These are phyloP conservation scores for Xylariaceae sp. DNA, from an alignment of 2,329 filamentous ascomycete genomes.

Conservation along the genomic window DNA sequence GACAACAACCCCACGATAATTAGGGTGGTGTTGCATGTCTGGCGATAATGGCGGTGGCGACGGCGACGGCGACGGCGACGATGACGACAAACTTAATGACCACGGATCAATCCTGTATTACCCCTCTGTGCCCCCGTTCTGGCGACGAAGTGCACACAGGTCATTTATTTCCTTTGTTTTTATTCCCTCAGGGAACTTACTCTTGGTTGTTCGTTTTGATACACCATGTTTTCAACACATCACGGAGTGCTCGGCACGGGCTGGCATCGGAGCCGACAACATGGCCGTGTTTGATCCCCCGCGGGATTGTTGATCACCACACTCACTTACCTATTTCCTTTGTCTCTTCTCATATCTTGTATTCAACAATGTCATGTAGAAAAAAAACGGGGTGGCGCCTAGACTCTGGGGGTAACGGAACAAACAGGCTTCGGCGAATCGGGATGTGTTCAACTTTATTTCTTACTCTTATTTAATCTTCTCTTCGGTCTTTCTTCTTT, in stretches of 20 bases:
- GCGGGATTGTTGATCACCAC: background rate
- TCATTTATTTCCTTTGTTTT: background rate
- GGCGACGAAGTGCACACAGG: background rate
- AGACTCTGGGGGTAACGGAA: slow-evolving; percentile 9
- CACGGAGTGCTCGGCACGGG: background rate
- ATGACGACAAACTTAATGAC: background rate
- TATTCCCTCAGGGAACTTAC: background rate
- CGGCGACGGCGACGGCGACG: background rate
- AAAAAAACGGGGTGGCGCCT: slow-evolving; percentile 9
- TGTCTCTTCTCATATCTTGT: slow-evolving; percentile 14
- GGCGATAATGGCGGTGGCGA: background rate
- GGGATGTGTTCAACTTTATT: slow-evolving; percentile 2
- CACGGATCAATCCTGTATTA: background rate
- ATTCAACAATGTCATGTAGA: slow-evolving; percentile 15
- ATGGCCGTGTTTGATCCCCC: background rate
- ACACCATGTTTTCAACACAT: background rate
- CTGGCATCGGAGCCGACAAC: background rate
- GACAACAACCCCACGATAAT: background rate
- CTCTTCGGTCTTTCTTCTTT: background rate
- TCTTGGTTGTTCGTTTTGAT: background rate
- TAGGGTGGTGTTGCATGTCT: background rate
- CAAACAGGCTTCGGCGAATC: slow-evolving; percentile 7
- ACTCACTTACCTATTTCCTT: slow-evolving; percentile 4
- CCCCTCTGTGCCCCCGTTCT: background rate
- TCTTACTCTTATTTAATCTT: background rate